Conservation (phyloP, 169 alveolate species). For the Plasmodium cynomolgi region DNA sequence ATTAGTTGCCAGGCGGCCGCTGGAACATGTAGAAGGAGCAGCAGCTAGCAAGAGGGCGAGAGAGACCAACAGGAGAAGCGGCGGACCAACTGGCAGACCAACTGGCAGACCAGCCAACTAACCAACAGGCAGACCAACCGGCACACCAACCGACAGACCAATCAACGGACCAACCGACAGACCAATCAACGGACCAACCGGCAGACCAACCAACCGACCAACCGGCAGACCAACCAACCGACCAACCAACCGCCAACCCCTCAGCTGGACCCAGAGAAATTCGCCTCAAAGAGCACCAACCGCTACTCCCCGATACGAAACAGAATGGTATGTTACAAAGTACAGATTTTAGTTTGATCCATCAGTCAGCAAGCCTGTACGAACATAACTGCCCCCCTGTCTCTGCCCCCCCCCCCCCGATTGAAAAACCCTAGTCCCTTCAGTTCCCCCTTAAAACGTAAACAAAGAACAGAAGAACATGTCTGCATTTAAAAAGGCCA, state of each 20-base stretch:
- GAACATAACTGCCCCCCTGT: background rate
- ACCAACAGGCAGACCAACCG: background rate
- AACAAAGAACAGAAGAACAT: slow-evolving; percentile 37
- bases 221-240: background rate
- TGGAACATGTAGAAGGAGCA: slow-evolving; percentile 3
- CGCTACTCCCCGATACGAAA: background rate
- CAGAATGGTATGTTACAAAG: slow-evolving; percentile 51
- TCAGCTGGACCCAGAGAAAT: background rate
- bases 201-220: too few species aligned
- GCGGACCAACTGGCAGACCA: background rate
- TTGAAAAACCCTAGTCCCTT: background rate
- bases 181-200: too few species aligned
- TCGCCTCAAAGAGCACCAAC: background rate
- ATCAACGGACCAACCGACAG: background rate
- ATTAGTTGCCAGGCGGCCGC: background rate
- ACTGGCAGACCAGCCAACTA: background rate
- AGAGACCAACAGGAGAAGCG: background rate
- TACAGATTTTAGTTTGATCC: slow-evolving; percentile 3
- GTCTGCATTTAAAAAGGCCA: slow-evolving; percentile 52
- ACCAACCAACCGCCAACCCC: background rate
- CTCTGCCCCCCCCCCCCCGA: background rate
- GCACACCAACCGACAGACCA: background rate
- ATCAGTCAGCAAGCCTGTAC: background rate
- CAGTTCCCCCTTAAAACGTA: background rate
- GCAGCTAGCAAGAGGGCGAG: background rate